Evolutionary conservation across 306 rosid genomes (phyloP), one percentile per base, ranked within the genome.

Genomic region (Myrica gale): DNA sequence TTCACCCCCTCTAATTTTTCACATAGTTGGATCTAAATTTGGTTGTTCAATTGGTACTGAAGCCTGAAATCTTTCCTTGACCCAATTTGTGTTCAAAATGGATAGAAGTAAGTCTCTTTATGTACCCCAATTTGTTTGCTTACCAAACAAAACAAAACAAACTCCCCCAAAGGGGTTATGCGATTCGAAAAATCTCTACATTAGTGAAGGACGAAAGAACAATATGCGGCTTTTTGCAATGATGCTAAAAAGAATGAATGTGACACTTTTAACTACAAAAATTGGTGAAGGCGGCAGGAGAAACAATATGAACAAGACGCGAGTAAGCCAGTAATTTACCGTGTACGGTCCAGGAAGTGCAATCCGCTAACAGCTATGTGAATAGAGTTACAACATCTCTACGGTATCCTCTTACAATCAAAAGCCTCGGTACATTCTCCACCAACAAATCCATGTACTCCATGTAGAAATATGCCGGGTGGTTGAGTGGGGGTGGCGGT

Each of bases 381-480:
- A 86, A 96, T 63, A 96, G 87, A 75, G 99, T 96, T 69, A 96
- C 98, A 60, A 96, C 99, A 47, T 96, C 99, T 83, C 81, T 90
- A 70, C 96, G 93, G 73, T 96, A 96, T 69, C 99, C 99, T 88
- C 99, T 88, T 74, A 96, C 98, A 73, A 96, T 84, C 88, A 96
- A 88, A 79, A 96, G 94, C 88, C 99, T 88, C 5, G 92, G 93
- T 62, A 96, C 84, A 80, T 92, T 96, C 86, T 96, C 99, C 79
- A 96, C 93, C 88, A 96, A 92, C 81, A 92, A 82, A 88, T 96
- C 99, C 98, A 96, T 90, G 83, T 96, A 96, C 79, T 96, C 99
- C 99, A 96, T 92, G 72, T 96, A 96, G 84, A 96, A 89, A 70
- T 92, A 96, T 8, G 86, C 84, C 0, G 99, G 99, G 79, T 96